These are phyloP conservation scores for Saturnispora mendoncae DNA, from an alignment of 805 yeast genomes.

Conservation along the genomic window DNA sequence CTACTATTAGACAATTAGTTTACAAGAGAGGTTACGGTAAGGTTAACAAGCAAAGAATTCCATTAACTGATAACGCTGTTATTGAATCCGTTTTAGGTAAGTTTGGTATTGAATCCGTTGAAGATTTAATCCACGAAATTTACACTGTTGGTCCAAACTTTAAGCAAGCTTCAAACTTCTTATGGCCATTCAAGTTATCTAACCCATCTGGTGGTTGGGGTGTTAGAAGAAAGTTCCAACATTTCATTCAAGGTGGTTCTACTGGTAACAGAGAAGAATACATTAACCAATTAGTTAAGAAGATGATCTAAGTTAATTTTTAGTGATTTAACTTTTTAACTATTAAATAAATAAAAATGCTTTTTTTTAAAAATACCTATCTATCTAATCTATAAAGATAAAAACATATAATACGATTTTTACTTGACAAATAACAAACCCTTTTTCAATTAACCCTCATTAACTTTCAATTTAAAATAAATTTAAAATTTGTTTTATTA, in stretches of 20 bases:
- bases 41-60: conserved; percentile 91
- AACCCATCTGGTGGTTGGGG: conserved; percentile 98
- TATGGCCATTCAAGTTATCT: conserved; percentile 96
- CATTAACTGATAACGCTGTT: conserved; percentile 80
- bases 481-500: too few species aligned
- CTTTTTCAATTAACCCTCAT: background rate
- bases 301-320: conserved; percentile 89
- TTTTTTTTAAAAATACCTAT: conserved; percentile 3
- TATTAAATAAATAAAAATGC: conserved; percentile 5
- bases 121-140: conserved; percentile 93
- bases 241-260: conserved; percentile 97
- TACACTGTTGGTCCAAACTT: conserved; percentile 96
- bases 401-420: background rate
- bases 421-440: background rate
- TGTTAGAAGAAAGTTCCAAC: conserved; percentile 92
- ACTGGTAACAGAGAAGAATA: conserved; percentile 96
- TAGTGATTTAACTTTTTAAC: conserved; percentile 1
- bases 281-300: conserved; percentile 90
- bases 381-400: too few species aligned
- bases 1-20: conserved; percentile 84
- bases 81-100: conserved; percentile 83
- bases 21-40: conserved; percentile 99
- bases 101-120: conserved; percentile 86
- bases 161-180: conserved; percentile 97
- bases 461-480: too few species aligned